These are phyloP conservation scores for Chaetomium sp. DNA, from an alignment of 2,329 filamentous ascomycete species.

Conservation along the genomic window DNA sequence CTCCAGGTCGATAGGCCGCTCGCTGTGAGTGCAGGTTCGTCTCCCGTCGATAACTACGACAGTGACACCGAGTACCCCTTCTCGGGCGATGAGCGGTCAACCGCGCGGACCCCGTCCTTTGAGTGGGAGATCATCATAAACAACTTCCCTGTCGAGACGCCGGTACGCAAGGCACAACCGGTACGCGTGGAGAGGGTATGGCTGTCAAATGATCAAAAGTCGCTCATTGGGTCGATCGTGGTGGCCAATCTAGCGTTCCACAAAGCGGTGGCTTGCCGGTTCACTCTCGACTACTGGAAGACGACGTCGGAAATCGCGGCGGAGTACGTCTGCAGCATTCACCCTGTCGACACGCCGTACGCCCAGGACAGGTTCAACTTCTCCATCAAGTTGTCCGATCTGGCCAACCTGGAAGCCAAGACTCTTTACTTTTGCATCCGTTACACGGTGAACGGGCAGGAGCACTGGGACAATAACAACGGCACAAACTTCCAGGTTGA, in stretches of 20 bases:
- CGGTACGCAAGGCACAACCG: conserved; percentile 63
- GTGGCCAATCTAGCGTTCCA: conserved; percentile 89
- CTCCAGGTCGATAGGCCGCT: conserved; percentile 89
- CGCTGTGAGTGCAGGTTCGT: conserved; percentile 93
- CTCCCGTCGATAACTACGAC: conserved; percentile 84
- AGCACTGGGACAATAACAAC: conserved; percentile 95
- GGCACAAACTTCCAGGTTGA: conserved; percentile 89
- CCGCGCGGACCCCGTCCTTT: conserved; percentile 54
- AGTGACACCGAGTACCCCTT: conserved; percentile 92
- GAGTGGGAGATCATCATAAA: conserved; percentile 87
- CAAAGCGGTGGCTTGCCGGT: conserved; percentile 86
- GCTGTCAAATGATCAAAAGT: conserved; percentile 85
- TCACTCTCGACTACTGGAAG: conserved; percentile 98
- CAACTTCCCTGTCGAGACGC: conserved; percentile 75
- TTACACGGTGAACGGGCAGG: conserved; percentile 79
- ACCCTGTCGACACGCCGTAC: conserved; percentile 62
- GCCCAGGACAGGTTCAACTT: conserved; percentile 90
- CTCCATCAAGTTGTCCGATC: conserved; percentile 87
- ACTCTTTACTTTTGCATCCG: conserved; percentile 90
- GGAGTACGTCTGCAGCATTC: conserved; percentile 82
- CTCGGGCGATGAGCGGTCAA: conserved; percentile 51
- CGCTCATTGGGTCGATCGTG: conserved; percentile 76
- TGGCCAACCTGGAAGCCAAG: conserved; percentile 88
- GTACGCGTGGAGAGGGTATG: conserved; percentile 85
- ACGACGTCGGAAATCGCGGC: conserved; percentile 91